Evolutionary conservation across 495 filamentous ascomycete species (phyloP), one percentile per base, ranked within the genome.

Genomic region (Talaromyces wortmannii): DNA sequence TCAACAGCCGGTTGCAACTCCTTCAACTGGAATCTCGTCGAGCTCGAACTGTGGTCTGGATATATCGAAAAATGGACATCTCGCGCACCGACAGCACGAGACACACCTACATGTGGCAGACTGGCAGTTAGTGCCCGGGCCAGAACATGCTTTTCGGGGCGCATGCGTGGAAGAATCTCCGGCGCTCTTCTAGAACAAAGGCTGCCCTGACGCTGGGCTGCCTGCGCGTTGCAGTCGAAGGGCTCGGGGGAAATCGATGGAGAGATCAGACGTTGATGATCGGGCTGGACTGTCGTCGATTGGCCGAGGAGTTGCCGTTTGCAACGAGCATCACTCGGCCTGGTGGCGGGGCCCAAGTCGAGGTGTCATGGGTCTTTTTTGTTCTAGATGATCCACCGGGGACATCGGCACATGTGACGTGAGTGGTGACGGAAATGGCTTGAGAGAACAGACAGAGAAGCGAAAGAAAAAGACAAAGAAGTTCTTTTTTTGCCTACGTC

Each of bases 321-420:
- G 13, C 36, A 13, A 40, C 13, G 36, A 13, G 36, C 5, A 2
- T 40, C 36, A 5, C 2, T 13, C 36, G 5, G n/a, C n/a, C n/a
- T n/a, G n/a, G n/a, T n/a, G n/a, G 50, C 51, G 43, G 45, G 44
- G 23, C 55, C 31, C 29, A 40, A 49, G 63, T 66, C 63, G 57
- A 61, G 55, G 61, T 50, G 61, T 66, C 58, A 63, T 66, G 61
- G 43, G 61, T 56, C 52, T 50, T 56, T 55, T 23, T 23, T 23
- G 23, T 23, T 23, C 23, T 23, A 4, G 23, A 23, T 23, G 23
- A 23, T 23, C 23, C 23, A 23, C 23, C 4, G 23, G 23, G 4
- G 23, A 23, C 23, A 23, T 23, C 23, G 23, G 23, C 1, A 23
- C 4, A 1, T 23, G 23, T 4, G 23, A 23, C 23, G 23, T 23